Base-by-base conservation (phyloP, 2,329 filamentous ascomycete genomes). In the Aspergillus brasiliensis region DNA sequence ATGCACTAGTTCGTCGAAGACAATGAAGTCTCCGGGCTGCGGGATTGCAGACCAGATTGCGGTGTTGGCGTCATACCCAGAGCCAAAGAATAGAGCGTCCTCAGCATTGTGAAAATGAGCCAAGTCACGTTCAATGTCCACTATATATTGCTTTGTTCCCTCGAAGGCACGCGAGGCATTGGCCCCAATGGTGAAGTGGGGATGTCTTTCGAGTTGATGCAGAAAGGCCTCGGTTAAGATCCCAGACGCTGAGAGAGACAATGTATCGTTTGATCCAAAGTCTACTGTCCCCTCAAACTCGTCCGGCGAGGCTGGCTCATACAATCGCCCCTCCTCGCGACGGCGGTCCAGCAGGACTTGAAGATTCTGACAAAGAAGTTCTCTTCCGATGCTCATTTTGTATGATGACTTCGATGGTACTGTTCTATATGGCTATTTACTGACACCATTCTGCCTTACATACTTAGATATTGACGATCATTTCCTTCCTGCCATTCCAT, bases 1-100 rank as follows among this genome's bases (percentile, higher is more conserved):
- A 64, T 91, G 89, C 6, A 91, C 83, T 19, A 86, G 78, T 67
- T 86, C 86, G 60, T 91, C 88, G 62, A 88, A 87, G 0, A 91
- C 72, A 11, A 91, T 77, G 0, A 79, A 68, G 66, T 87, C 85
- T 0, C 79, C 82, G 0, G 70, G 72, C 61, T 83, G 83, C 3
- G 84, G 82, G 1, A 83, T 76, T 44, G 80, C 82, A 15, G 77
- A 71, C 44, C 86, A 82, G 3, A 87, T 70, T 0, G 83, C 84
- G 0, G 80, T 77, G 62, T 87, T 87, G 3, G 84, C 85, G 56
- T 86, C 84, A 51, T 82, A 84, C 0, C 83, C 85, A 0, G 84
- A 86, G 56, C 82, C 81, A 62, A 84, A 81, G 1, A 88, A 73
- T 1, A 87, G 66, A 0, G 78, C 84, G 2, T 77, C 67, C 23